Evolutionary conservation across 2,329 filamentous ascomycete genomes (phyloP).

Genomic region (Raffaelea deltoideospora): DNA sequence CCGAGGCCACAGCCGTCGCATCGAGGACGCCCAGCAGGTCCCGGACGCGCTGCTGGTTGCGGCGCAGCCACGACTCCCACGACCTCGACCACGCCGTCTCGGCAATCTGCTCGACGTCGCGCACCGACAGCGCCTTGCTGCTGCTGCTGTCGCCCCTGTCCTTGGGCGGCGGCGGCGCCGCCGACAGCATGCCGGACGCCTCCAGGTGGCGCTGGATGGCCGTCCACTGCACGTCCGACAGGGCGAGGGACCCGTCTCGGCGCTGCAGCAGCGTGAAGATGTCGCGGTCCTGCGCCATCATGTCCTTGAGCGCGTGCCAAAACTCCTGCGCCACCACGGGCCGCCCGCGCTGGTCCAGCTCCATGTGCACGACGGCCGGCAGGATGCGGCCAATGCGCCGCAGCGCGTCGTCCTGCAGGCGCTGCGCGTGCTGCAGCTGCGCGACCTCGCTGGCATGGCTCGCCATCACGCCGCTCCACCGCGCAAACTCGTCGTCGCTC

Average conservation of each 20-base stretch:
- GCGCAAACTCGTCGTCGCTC: conserved; percentile 11
- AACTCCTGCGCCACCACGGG: conserved; percentile 43
- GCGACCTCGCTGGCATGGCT: conserved; percentile 12
- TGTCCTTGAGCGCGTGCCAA: conserved; percentile 46
- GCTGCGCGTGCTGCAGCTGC: conserved; percentile 14
- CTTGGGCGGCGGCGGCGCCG: conserved; percentile 7
- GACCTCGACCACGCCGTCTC: conserved; percentile 19
- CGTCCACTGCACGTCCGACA: conserved; percentile 31
- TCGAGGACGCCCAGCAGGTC: conserved; percentile 9
- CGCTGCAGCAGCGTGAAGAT: conserved; percentile 30
- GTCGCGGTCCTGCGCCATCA: conserved; percentile 31
- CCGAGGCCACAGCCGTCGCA: not conserved
- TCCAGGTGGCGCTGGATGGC: conserved; percentile 27
- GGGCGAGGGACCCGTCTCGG: conserved; percentile 20
- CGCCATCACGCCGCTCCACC: conserved; percentile 12
- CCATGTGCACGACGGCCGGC: conserved; percentile 41
- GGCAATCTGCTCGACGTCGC: conserved; percentile 15
- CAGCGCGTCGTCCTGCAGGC: conserved; percentile 22
- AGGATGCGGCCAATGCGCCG: conserved; percentile 32
- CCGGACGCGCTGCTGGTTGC: conserved; percentile 29
- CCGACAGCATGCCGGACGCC: conserved; percentile 13
- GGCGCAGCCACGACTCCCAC: conserved; percentile 37
- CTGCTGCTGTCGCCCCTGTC: not conserved
- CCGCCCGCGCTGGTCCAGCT: conserved; percentile 34
- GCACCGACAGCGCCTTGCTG: conserved; percentile 14